These are phyloP conservation scores for Claviceps cyperi DNA, from an alignment of 2,329 filamentous ascomycete species.

Conservation along the genomic window DNA sequence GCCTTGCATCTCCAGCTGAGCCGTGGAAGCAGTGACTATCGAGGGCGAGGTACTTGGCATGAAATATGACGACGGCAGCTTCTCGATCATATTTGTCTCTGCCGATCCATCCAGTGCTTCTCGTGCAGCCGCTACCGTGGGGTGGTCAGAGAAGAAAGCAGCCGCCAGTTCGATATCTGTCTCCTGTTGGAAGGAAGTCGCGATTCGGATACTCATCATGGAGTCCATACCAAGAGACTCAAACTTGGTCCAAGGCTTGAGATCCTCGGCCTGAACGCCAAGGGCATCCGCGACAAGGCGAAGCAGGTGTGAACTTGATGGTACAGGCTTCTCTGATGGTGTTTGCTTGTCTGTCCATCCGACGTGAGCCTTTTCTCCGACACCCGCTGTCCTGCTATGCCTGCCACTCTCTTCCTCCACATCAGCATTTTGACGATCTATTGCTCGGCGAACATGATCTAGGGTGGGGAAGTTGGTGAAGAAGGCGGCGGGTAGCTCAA, in stretches of 20 bases:
- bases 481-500: too few relatives aligned
- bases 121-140: background rate
- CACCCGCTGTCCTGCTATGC: too few relatives aligned
- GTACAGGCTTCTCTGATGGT: too few relatives aligned
- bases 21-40: background rate
- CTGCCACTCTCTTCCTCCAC: too few relatives aligned
- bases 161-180: background rate
- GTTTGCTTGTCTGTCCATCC: too few relatives aligned
- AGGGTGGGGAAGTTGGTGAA: too few relatives aligned
- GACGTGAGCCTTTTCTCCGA: too few relatives aligned
- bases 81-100: background rate
- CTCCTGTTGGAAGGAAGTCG: background rate
- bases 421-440: too few relatives aligned
- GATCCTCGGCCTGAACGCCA: background rate
- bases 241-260: background rate
- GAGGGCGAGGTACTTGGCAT: background rate
- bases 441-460: too few relatives aligned
- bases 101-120: background rate
- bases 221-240: background rate
- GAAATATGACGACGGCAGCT: background rate
- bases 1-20: background rate
- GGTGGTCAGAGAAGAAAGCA: background rate
- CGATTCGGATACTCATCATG: background rate
- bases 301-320: too few relatives aligned
- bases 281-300: background rate